Percentiles rank a stretch among this genome's conserved stretches.
Conservation (phyloP, 1,284 basidiomycete genomes). For the Chondrostereum purpureum region DNA sequence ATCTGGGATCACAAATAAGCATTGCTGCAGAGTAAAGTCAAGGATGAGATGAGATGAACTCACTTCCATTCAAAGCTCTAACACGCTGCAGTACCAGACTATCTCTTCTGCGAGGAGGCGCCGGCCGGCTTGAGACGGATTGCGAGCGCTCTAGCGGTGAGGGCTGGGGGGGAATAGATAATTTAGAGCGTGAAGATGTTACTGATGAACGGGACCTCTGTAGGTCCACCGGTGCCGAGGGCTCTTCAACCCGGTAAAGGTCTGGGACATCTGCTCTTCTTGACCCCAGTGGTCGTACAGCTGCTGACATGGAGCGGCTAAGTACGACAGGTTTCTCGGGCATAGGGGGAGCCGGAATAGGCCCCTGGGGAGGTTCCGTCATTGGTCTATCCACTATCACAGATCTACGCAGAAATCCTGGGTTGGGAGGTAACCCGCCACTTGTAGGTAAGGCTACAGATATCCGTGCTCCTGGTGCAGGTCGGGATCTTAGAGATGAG, state of each 20-base stretch:
- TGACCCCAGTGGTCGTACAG: slow-evolving; percentile 3
- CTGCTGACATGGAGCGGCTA: slow-evolving; percentile 3
- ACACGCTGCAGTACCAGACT: slow-evolving; percentile 47
- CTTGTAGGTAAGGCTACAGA: not conserved
- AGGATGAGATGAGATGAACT: slow-evolving; percentile 13
- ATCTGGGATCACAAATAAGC: too few relatives aligned
- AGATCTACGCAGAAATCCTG: not conserved
- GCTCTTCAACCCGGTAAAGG: slow-evolving; percentile 8
- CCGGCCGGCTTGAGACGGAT: slow-evolving; percentile 14
- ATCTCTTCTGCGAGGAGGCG: slow-evolving; percentile 26
- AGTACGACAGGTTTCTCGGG: slow-evolving; percentile 1
- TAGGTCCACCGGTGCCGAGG: not conserved
- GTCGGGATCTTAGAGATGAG: not conserved
- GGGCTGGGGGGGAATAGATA: slow-evolving; percentile 12
- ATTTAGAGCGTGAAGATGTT: slow-evolving; percentile 5
- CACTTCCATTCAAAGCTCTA: slow-evolving; percentile 26
- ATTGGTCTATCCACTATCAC: not conserved
- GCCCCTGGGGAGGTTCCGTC: not conserved
- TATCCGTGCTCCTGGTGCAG: not conserved
- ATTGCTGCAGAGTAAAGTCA: too few relatives aligned
- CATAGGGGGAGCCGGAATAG: not conserved
- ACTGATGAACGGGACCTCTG: slow-evolving; percentile 5
- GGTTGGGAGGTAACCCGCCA: not conserved
- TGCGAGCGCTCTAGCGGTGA: slow-evolving; percentile 15
- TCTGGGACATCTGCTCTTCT: slow-evolving; percentile 1